phyloP scores from a whole-genome alignment of 192 early-diverging fungal genomes.

The Backusella tarrabulga region DNA sequence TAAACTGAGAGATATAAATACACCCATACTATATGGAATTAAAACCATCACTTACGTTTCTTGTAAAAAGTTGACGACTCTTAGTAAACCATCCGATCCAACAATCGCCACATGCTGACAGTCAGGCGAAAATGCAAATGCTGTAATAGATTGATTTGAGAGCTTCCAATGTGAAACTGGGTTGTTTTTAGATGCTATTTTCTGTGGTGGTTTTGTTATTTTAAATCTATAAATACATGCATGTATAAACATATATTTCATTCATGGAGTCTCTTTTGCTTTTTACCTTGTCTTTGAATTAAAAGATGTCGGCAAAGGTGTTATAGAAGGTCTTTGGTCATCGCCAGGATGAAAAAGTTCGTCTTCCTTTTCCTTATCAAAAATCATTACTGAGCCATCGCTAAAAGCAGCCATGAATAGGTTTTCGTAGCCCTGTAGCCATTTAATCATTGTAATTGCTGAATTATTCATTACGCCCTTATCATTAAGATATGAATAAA shows the following conservation, averaged over 20 bases:
- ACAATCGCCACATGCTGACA: slow-evolving; percentile 82
- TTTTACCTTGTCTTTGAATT: background rate
- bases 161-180: slow-evolving; percentile 39
- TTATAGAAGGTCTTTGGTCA: background rate
- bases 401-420: slow-evolving; percentile 85
- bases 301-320: background rate
- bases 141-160: slow-evolving; percentile 41
- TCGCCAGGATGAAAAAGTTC: slow-evolving; percentile 42
- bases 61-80: slow-evolving; percentile 72
- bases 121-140: slow-evolving; percentile 88
- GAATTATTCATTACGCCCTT: slow-evolving; percentile 68
- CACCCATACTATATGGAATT: background rate
- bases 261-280: too few species aligned
- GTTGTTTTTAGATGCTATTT: slow-evolving; percentile 55
- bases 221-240: slow-evolving; percentile 41
- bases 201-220: slow-evolving; percentile 46
- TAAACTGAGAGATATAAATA: slow-evolving; percentile 40
- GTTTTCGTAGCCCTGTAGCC: slow-evolving; percentile 87
- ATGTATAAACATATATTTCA: background rate
- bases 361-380: slow-evolving; percentile 92
- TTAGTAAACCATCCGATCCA: slow-evolving; percentile 75
- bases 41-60: slow-evolving; percentile 51
- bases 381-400: slow-evolving; percentile 84
- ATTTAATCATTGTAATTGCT: slow-evolving; percentile 79
- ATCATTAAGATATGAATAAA: background rate